phyloP scores from a whole-genome alignment of 331 rosid species.

The Ulmus americana region DNA sequence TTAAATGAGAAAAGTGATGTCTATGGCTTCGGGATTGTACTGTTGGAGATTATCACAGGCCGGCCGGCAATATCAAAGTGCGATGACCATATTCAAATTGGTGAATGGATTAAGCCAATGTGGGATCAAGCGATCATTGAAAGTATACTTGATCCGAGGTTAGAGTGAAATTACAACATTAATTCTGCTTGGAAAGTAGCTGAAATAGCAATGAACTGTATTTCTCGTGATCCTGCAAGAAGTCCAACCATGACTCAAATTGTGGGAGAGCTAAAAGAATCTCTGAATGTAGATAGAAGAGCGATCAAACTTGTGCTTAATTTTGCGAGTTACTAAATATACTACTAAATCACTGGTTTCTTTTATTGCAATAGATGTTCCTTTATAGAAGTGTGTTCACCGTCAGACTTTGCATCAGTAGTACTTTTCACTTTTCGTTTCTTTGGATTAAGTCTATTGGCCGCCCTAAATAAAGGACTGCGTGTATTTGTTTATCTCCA shows the following conservation, averaged over 20 bases:
- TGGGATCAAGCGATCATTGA: conserved; percentile 2
- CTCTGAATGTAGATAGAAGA: background rate
- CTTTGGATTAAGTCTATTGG: no score
- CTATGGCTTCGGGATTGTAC: background rate
- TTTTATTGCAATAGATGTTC: no score
- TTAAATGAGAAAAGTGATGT: conserved; percentile 19
- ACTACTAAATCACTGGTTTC: no score
- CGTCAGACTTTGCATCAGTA: no score
- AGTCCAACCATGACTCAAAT: conserved; percentile 22
- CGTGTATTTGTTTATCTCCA: no score
- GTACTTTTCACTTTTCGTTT: no score
- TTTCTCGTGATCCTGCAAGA: background rate
- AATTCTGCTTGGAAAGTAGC: conserved; percentile 11
- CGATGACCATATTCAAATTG: conserved; percentile 1
- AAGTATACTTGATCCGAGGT: conserved; percentile 13
- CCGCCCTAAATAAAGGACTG: no score
- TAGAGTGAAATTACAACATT: background rate
- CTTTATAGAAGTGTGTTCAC: no score
- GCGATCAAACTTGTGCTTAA: no score
- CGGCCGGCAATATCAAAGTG: background rate
- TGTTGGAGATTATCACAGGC: conserved; percentile 5
- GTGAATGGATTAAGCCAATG: conserved; percentile 11
- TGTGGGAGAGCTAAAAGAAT: conserved; percentile 14
- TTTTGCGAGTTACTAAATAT: no score
- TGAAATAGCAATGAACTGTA: conserved; percentile 16